Evolutionary conservation across 371 early-diverging fungal species (phyloP).

Genomic region (Funneliformis caledonium): DNA sequence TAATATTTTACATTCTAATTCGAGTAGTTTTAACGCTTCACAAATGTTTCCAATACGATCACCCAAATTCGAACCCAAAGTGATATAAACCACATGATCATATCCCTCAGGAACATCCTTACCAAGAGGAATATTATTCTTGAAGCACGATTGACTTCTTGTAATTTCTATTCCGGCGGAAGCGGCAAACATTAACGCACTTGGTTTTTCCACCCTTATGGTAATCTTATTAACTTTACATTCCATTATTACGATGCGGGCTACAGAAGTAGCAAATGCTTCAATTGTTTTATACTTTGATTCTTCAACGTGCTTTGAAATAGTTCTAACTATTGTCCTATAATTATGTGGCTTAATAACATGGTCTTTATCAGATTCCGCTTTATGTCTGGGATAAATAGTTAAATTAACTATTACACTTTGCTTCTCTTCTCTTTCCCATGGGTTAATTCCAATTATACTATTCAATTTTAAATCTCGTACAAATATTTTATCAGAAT

Average conservation of each 20-base stretch:
- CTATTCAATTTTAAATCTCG: conserved; percentile 77
- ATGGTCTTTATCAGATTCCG: conserved; percentile 40
- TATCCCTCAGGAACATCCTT: conserved; percentile 42
- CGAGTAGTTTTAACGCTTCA: conserved; percentile 69
- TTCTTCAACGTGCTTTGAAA: conserved; percentile 72
- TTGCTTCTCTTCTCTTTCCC: conserved; percentile 96
- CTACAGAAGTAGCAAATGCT: conserved; percentile 77
- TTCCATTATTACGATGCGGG: conserved; percentile 72
- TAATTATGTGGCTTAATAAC: conserved; percentile 71
- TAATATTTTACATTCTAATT: conserved; percentile 61
- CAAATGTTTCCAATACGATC: conserved; percentile 81
- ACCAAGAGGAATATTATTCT: not conserved
- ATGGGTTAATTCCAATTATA: conserved; percentile 94
- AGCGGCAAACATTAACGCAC: conserved; percentile 89
- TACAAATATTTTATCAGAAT: conserved; percentile 73
- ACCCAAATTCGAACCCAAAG: conserved; percentile 94
- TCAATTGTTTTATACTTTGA: conserved; percentile 85
- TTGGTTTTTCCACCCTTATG: conserved; percentile 90
- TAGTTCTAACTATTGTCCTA: conserved; percentile 81
- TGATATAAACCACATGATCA: conserved; percentile 68
- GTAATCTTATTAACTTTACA: conserved; percentile 86
- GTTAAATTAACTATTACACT: conserved; percentile 81
- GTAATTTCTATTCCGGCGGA: conserved; percentile 92
- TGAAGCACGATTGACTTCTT: conserved; percentile 54
- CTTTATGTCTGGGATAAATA: conserved; percentile 64